These are phyloP conservation scores for Styphnolobium japonicum DNA, from an alignment of 306 rosid species.

Conservation along the genomic window DNA sequence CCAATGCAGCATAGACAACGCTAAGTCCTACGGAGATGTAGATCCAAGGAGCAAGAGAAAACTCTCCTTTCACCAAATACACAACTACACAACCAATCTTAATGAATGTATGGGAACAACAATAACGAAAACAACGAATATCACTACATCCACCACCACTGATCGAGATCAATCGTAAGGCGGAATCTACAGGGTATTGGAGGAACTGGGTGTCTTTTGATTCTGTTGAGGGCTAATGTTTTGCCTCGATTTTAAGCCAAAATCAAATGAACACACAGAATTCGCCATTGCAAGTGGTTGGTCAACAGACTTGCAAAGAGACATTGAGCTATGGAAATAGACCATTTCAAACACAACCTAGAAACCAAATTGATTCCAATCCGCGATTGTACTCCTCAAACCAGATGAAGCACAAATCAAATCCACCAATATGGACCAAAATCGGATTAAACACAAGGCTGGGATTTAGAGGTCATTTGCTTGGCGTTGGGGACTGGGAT, in stretches of 20 bases:
- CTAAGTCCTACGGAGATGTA: conserved; percentile 56
- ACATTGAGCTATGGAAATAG: conserved; percentile 60
- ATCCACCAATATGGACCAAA: conserved; percentile 11
- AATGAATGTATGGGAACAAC: conserved; percentile 49
- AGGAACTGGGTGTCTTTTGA: conserved; percentile 40
- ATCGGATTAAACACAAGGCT: conserved; percentile 40
- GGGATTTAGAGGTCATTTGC: too few species aligned
- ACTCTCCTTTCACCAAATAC: conserved; percentile 48
- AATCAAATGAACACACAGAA: conserved; percentile 39
- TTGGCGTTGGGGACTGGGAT: too few species aligned
- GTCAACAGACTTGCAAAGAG: conserved; percentile 72
- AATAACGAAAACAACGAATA: conserved; percentile 54
- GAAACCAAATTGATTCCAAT: conserved; percentile 18
- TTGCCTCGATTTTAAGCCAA: conserved; percentile 39
- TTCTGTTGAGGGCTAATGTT: conserved; percentile 14
- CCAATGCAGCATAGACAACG: conserved; percentile 48
- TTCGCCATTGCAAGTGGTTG: conserved; percentile 44
- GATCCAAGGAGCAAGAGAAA: conserved; percentile 52
- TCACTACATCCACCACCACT: conserved; percentile 48
- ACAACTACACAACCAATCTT: conserved; percentile 30
- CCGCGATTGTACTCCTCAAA: conserved; percentile 18
- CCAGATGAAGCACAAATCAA: neutral
- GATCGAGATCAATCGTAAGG: conserved; percentile 60
- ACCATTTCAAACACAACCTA: conserved; percentile 59
- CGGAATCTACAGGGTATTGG: conserved; percentile 34